Percentiles rank a stretch among this genome's conserved stretches.
Conservation (phyloP, 129 eudicot species). For the Arctium minus region DNA sequence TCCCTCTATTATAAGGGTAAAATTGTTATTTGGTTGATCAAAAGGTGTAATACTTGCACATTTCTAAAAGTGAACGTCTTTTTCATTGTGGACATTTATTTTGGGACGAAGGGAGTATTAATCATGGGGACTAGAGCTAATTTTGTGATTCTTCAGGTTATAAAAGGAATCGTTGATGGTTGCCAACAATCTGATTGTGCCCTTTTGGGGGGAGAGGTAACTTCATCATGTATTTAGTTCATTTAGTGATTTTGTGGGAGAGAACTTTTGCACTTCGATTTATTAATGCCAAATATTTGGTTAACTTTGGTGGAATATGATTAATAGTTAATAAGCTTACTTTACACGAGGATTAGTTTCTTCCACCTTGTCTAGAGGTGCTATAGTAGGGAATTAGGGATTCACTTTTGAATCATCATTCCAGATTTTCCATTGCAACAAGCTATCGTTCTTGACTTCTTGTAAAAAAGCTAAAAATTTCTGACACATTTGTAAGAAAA, state of each 20-base stretch:
- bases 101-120: neutral
- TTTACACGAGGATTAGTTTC: neutral
- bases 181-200: constrained; percentile 76
- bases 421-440: neutral
- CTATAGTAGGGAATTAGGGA: too few species aligned
- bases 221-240: neutral
- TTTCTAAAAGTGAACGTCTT: neutral
- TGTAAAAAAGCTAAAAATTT: neutral
- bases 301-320: neutral
- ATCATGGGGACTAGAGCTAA: neutral
- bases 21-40: neutral
- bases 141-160: constrained; percentile 45
- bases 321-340: neutral
- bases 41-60: neutral
- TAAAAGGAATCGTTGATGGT: constrained; percentile 73
- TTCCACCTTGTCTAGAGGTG: neutral
- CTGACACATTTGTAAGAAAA: neutral
- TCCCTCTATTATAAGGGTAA: neutral
- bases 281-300: neutral
- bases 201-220: constrained; percentile 84
- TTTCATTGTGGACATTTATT: neutral
- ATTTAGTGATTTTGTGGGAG: neutral
- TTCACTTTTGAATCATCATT: too few species aligned
- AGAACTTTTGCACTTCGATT: neutral
- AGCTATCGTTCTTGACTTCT: neutral